Base-by-base conservation (phyloP, 805 yeast species). In the Hanseniaspora occidentalis region DNA sequence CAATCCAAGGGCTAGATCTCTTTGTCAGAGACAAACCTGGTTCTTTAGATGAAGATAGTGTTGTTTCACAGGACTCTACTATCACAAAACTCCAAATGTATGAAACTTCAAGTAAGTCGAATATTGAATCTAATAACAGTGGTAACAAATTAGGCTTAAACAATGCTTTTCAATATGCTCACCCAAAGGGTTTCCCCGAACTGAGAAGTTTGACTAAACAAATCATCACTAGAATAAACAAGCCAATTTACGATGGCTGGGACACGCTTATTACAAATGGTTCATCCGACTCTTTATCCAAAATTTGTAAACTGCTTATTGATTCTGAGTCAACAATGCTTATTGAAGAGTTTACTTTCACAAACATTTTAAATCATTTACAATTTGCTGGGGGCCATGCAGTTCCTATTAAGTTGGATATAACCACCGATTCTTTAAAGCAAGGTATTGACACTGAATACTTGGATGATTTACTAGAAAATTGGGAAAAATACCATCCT, bases 321-420 rank as follows among this genome's bases (percentile, higher is more conserved):
- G 74, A 77, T 49, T 64, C 60, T 13, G 79, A 73, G 2, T 81
- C 77, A 47, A 67, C 71, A 1, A 66, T 79, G 4, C 54, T 79
- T 44, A 58, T 75, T 45, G 85, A 79, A 49, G 84, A 77, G 48
- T 78, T 76, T 57, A 75, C 85, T 0, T 79, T 77, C 52, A 63
- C 74, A 1, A 84, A 84, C 1, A 65, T 74, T 27, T 54, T 76
- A 33, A 62, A 65, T 46, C 62, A 66, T 40, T 61, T 71, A 20
- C 48, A 31, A 1, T 65, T 70, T 35, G 60, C 63, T 13, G 79
- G 81, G 3, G 79, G 70, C 1, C 56, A 52, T 6, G 65, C 77
- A 19, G 70, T 77, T 31, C 89, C 95, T 8, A 69, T 83, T 5
- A 73, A 73, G 45, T 43, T 71, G 43, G 55, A 64, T 54, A 39